phyloP scores from a whole-genome alignment of 345 rosid species.

The Syzygium jambos region DNA sequence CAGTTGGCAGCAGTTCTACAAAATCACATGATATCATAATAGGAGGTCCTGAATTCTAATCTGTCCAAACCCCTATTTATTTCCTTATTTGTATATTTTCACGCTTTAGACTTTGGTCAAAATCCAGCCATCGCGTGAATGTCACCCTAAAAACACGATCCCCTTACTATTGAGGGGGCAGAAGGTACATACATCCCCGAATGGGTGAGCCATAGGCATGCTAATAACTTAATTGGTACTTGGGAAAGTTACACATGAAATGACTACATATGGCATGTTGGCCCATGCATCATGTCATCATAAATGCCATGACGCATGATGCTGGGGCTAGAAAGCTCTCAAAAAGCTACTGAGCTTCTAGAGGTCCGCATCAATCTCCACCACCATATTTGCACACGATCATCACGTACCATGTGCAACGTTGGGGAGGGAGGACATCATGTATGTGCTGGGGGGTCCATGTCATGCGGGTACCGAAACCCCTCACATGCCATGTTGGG shows the following conservation, averaged over 20 bases:
- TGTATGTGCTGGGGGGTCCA: neutral
- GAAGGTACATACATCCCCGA: neutral
- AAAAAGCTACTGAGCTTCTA: neutral
- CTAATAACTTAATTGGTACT: neutral
- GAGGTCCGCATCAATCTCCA: neutral
- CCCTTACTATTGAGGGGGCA: neutral
- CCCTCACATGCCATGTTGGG: slow-evolving; percentile 9
- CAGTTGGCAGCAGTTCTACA: too few relatives aligned
- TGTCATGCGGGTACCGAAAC: neutral
- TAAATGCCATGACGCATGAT: neutral
- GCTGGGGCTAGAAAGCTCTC: neutral
- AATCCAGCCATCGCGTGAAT: neutral
- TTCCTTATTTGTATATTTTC: too few relatives aligned
- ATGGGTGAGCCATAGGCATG: neutral
- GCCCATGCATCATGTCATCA: neutral
- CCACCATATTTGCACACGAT: neutral
- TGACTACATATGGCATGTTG: neutral
- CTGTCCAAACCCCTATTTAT: too few relatives aligned
- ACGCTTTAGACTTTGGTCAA: too few relatives aligned
- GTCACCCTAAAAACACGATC: neutral
- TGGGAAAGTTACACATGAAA: neutral
- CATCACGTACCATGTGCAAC: neutral
- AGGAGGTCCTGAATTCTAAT: too few relatives aligned
- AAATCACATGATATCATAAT: too few relatives aligned
- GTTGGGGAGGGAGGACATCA: neutral